Base-by-base conservation (phyloP, 441 rosid species). In the Croton laevigatus region DNA sequence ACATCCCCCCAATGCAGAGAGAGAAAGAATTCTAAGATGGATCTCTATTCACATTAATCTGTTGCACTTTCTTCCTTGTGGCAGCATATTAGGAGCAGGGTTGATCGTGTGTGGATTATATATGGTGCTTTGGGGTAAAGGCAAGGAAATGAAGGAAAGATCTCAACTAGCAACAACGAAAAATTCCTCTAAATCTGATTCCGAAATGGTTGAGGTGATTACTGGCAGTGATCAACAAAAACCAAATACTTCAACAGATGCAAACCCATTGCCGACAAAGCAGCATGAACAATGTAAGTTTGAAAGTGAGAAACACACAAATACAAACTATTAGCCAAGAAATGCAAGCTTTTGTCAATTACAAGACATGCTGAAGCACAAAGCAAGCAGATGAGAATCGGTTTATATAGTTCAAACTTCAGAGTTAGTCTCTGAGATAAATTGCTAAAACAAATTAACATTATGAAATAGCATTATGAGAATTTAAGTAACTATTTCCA, bases 71-170 rank as follows among this genome's bases (percentile, higher is more conserved):
- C 27, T 36, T 55, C 7, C 37, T 3, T 2, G 11, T 22, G 42
- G 9, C 69, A 73, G 76, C 60, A 38, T 67, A 16, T 5, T 66
- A 11, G 76, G 76, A 8, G 70, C 38, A 45, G 52, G 14, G 11
- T 19, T 72, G 27, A 72, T 72, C 20, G 65, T 66, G 12, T 17
- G 59, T 14, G 75, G 75, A 37, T 16, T 72, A 40, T 72, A 65
- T 38, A 23, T 36, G 51, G 75, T 72, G 38, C 58, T 66, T 13
- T 72, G 66, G 71, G 66, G 75, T n/a, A 58, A 66, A 65, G 23
- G 49, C 65, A 45, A 46, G 46, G 71, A 65, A 59, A 36, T 16
- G 11, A 46, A 45, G 27, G 61, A 65, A 57, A 68, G 8, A 22
- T 1, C 51, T 19, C 61, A 37, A 32, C 44, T 8, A 11, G 17